Conservation (phyloP, 2,329 filamentous ascomycete genomes). For the Microcyclosporella mali region DNA sequence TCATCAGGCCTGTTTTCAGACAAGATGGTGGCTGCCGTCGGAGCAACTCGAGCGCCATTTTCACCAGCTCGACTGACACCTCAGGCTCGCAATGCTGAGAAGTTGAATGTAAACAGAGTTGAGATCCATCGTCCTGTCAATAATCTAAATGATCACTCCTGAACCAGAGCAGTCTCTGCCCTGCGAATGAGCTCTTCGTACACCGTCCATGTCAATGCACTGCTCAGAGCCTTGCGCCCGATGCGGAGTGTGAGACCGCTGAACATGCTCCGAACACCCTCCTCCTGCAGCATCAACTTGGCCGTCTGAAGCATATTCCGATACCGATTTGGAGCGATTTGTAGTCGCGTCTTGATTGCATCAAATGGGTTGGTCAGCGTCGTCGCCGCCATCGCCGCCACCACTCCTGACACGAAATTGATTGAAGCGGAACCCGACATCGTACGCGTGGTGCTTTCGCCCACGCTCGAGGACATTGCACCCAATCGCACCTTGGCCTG, state of each 20-base stretch:
- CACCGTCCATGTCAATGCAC: constrained; percentile 92
- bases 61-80: too few species aligned
- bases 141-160: not conserved
- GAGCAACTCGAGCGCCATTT: too few species aligned
- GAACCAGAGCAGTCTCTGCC: constrained; percentile 46
- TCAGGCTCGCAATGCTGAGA: too few species aligned
- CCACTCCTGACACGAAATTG: constrained; percentile 76
- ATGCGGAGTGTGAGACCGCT: constrained; percentile 82
- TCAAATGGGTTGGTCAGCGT: constrained; percentile 94
- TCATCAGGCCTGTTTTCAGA: too few species aligned
- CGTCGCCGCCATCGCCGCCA: constrained; percentile 77
- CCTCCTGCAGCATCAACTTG: constrained; percentile 71
- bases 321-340: constrained; percentile 79
- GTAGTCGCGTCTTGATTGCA: constrained; percentile 88
- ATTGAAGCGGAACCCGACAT: constrained; percentile 54
- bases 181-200: constrained; percentile 88
- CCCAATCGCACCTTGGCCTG: constrained; percentile 63
- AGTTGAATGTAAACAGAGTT: too few species aligned
- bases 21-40: too few species aligned
- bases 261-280: constrained; percentile 73
- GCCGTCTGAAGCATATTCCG: constrained; percentile 74
- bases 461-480: constrained; percentile 19
- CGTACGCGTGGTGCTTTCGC: constrained; percentile 12
- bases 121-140: too few species aligned
- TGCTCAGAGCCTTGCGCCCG: constrained; percentile 84